Percentiles rank a stretch among this genome's conserved stretches.
phyloP scores from a whole-genome alignment of 1,284 basidiomycete species.

The Ceratobasidium sp. region DNA sequence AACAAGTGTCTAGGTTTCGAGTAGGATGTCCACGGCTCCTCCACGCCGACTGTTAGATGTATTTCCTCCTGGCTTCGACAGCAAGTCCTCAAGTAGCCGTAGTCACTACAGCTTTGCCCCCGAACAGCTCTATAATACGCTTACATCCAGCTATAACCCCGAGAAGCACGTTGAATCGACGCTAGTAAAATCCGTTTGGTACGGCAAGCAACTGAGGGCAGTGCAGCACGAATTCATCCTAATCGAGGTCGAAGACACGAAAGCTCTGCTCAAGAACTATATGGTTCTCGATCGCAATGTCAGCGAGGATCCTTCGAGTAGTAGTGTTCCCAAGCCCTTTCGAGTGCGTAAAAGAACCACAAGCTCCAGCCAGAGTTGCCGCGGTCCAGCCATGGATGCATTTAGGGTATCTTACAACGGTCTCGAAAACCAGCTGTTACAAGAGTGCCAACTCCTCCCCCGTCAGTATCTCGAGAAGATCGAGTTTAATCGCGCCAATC shows the following conservation, averaged over 20 bases:
- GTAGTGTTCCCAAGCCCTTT: neutral
- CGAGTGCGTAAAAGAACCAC: neutral
- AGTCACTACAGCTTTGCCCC: neutral
- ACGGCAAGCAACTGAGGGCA: neutral
- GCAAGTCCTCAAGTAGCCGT: neutral
- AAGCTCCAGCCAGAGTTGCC: neutral
- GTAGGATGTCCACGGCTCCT: no score
- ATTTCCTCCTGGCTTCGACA: constrained; percentile 17
- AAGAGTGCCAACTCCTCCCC: constrained; percentile 1
- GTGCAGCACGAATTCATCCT: constrained; percentile 11
- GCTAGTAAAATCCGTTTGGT: neutral
- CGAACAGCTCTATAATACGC: neutral
- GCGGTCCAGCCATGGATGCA: neutral
- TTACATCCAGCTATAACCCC: neutral
- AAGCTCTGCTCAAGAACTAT: neutral
- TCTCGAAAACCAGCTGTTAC: neutral
- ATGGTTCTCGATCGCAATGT: constrained; percentile 6
- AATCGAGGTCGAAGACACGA: constrained; percentile 3
- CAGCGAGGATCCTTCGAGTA: neutral
- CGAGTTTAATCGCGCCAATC: neutral
- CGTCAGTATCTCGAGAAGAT: neutral
- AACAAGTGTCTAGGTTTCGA: no score
- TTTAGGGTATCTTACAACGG: constrained; percentile 14
- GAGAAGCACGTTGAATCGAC: neutral
- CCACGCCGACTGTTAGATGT: constrained; percentile 14